Evolutionary conservation across 805 yeast genomes (phyloP).

Genomic region (Ogataea trehalophila): DNA sequence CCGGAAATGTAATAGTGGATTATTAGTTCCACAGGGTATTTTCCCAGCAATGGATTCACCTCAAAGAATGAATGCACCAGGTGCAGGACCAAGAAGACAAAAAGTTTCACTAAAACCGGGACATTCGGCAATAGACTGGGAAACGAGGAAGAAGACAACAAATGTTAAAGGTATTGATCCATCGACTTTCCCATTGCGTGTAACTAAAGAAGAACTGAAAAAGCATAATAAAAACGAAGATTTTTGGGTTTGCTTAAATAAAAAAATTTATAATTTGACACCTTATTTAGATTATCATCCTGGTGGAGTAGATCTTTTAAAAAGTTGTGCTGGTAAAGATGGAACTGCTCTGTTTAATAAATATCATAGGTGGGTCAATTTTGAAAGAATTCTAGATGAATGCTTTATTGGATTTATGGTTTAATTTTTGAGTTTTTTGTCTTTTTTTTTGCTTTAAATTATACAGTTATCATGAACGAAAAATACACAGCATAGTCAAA

Average conservation of each 20-base stretch:
- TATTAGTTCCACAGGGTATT: neutral
- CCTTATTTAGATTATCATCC: slow-evolving; percentile 85
- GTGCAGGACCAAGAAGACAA: slow-evolving; percentile 24
- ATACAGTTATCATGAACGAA: too few relatives aligned
- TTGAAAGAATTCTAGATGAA: slow-evolving; percentile 70
- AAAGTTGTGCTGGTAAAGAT: slow-evolving; percentile 79
- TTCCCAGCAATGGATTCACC: slow-evolving; percentile 19
- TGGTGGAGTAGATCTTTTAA: slow-evolving; percentile 78
- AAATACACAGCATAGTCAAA: too few relatives aligned
- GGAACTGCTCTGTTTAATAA: slow-evolving; percentile 72
- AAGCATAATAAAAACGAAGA: slow-evolving; percentile 59
- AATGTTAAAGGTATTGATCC: slow-evolving; percentile 51
- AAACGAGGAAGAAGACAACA: slow-evolving; percentile 44
- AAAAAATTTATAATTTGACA: slow-evolving; percentile 83
- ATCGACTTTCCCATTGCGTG: slow-evolving; percentile 45
- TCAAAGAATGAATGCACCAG: slow-evolving; percentile 12
- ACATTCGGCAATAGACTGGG: slow-evolving; percentile 88
- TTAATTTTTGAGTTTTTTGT: neutral
- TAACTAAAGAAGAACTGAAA: slow-evolving; percentile 53
- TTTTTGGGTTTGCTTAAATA: slow-evolving; percentile 80
- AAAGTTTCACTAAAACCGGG: slow-evolving; percentile 73
- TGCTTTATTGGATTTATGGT: slow-evolving; percentile 66
- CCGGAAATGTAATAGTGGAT: neutral
- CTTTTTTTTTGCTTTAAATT: too few relatives aligned
- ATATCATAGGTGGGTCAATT: slow-evolving; percentile 73